Base-by-base conservation (phyloP, 164 flowering plant genomes). In the Annona squamosa region DNA sequence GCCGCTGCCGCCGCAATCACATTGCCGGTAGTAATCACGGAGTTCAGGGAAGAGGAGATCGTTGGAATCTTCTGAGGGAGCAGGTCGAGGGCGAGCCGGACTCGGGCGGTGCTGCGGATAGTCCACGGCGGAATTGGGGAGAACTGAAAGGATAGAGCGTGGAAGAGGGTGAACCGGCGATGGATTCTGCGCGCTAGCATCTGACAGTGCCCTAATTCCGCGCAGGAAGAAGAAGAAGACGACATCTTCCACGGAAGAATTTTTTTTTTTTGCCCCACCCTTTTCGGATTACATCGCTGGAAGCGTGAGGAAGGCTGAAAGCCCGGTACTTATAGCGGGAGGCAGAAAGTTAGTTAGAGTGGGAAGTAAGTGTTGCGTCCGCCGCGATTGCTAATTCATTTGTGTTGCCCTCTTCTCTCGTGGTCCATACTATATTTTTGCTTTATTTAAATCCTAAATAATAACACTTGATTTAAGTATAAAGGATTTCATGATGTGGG, bases 1-100 rank as follows among this genome's bases (percentile, higher is more conserved):
- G 83, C 83, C 1, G 87, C 89, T n/a, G 92, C 92, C 0, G 89
- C 87, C 3, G 94, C 92, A n/a, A 89, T 84, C 64, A 80, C 84
- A 73, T 90, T 90, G 0, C 80, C 91, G 61, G 91, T 66, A 65
- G 75, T 71, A 37, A 81, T 6, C 64, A 84, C 79, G 12, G 88
- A 64, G 76, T 78, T 77, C 26, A 84, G 66, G 26, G 89, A 84
- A 52, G 89, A 76, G 19, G 84, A 77, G 10, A 86, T 82, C 2
- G 78, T 44, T 1, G 78, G 41, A 74, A 80, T 46, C 65, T 73
- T 74, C 17, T 82, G 85, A 4, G 76, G 64, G 13, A 81, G 73
- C 43, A 37, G 82, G 72, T 78, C 82, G 63, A 81, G 37, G n/a
- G 75, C 42, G 80, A 80, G 76, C 41, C 81, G 79, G 61, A 72